A percentile compares a stretch with the other conserved stretches of the same genome.
These are phyloP conservation scores for Leccinum fibrillosum DNA, from an alignment of 768 basidiomycete genomes.

Conservation along the genomic window DNA sequence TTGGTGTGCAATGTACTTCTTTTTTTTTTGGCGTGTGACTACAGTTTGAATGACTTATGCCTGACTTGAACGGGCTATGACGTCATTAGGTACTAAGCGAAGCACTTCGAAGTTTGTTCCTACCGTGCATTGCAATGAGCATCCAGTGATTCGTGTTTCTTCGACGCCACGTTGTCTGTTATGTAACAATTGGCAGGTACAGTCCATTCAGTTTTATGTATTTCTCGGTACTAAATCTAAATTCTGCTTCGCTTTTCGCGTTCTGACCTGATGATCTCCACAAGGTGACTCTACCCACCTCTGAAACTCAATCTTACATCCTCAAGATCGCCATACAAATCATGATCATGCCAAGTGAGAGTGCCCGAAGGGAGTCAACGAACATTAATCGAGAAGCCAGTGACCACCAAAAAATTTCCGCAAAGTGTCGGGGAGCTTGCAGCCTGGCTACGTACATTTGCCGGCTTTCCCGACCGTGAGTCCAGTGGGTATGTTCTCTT, in stretches of 20 bases:
- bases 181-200: neutral
- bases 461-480: neutral
- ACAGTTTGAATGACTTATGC: neutral
- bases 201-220: neutral
- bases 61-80: neutral
- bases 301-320: neutral
- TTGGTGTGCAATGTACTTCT: neutral
- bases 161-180: neutral
- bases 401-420: neutral
- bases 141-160: neutral
- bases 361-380: neutral
- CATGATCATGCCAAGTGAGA: neutral
- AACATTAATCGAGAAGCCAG: neutral
- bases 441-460: neutral
- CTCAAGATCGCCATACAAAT: neutral
- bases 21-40: neutral
- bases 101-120: neutral
- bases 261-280: neutral
- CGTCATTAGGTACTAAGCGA: neutral
- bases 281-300: neutral
- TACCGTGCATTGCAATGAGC: neutral
- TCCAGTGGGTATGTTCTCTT: neutral
- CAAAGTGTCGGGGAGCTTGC: neutral
- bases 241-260: neutral
- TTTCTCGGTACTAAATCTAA: neutral